phyloP scores from a whole-genome alignment of 495 filamentous ascomycete species.

The Bryoglossum gracile region DNA sequence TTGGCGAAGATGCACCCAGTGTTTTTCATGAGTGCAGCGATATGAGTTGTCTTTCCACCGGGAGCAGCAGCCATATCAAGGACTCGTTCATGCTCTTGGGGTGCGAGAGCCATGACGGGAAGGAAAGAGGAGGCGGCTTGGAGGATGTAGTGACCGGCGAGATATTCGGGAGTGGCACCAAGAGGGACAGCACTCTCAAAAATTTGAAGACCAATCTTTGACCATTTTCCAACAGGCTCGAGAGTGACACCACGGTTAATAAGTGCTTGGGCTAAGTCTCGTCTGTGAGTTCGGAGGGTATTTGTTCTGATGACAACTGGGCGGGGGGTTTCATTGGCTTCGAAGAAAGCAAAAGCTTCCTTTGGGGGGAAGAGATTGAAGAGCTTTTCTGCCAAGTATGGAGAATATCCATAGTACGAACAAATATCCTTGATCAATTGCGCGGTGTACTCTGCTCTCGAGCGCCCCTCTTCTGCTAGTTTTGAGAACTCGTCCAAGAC shows the following conservation, averaged over 20 bases:
- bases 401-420: conserved; percentile 85
- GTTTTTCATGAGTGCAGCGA: conserved; percentile 96
- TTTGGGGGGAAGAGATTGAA: conserved; percentile 84
- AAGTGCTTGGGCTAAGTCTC: conserved; percentile 85
- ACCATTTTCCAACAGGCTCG: conserved; percentile 97
- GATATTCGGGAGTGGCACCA: conserved; percentile 96
- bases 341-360: conserved; percentile 97
- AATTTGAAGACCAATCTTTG: conserved; percentile 91
- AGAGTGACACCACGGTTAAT: conserved; percentile 97
- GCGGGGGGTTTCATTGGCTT: conserved; percentile 89
- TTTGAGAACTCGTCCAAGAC: conserved; percentile 82
- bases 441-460: conserved; percentile 76
- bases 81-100: conserved; percentile 84
- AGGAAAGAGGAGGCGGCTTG: conserved; percentile 97
- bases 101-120: conserved; percentile 93
- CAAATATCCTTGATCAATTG: conserved; percentile 89
- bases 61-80: conserved; percentile 97
- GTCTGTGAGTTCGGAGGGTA: conserved; percentile 84
- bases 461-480: conserved; percentile 66
- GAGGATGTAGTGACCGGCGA: conserved; percentile 95
- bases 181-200: conserved; percentile 91
- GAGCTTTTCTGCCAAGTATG: conserved; percentile 78
- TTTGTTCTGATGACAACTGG: conserved; percentile 89
- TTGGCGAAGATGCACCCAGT: conserved; percentile 95
- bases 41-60: conserved; percentile 95